Conservation (phyloP, 2,329 filamentous ascomycete genomes). For the Diaporthe citri region DNA sequence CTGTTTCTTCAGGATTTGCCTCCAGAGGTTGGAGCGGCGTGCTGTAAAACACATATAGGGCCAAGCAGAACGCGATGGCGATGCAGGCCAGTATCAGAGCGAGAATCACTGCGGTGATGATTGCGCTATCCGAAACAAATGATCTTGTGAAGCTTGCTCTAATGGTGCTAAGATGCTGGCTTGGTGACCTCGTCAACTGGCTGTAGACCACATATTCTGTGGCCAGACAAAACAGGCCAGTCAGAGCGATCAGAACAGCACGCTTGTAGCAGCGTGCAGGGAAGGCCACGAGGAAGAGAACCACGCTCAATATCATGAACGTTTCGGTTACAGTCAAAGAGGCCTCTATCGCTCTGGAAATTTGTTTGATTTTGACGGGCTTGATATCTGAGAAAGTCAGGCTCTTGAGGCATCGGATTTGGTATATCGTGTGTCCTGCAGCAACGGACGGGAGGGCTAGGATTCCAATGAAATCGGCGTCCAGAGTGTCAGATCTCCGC, state of each 20-base stretch:
- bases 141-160: background rate
- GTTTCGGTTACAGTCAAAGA: background rate
- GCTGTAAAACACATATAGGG: background rate
- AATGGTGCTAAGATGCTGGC: fast-evolving
- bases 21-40: background rate
- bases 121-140: background rate
- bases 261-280: background rate
- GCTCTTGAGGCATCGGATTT: background rate
- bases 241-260: background rate
- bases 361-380: background rate
- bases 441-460: background rate
- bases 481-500: background rate
- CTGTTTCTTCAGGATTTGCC: background rate
- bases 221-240: background rate
- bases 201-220: background rate
- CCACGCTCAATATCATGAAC: background rate
- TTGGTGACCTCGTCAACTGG: background rate
- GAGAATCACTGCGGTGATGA: background rate
- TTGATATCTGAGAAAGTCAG: too few species aligned
- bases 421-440: background rate
- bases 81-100: background rate
- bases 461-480: background rate
- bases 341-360: background rate
- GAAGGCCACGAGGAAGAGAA: background rate
- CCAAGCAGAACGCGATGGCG: background rate